A percentile compares a stretch with the other conserved stretches of the same genome.
phyloP scores from a whole-genome alignment of 139 green algal genomes.

The Volvox reticuliferus region DNA sequence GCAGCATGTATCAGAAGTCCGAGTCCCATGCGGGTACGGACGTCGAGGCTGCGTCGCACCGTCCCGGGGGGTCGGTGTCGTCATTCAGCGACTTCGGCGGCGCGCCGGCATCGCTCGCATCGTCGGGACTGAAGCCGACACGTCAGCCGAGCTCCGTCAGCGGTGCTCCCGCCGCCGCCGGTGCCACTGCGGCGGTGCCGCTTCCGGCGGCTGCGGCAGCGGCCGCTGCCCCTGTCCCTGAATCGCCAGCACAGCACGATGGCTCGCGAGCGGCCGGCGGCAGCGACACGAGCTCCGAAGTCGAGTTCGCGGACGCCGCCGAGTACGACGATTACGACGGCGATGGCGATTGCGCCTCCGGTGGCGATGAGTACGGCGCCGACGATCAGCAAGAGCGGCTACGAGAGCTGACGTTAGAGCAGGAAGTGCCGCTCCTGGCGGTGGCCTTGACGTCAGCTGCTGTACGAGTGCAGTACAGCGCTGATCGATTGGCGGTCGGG shows the following conservation, averaged over 20 bases:
- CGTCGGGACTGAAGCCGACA: not conserved
- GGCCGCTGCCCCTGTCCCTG: not conserved
- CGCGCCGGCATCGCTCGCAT: not conserved
- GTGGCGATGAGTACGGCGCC: not conserved
- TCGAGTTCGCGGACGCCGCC: not conserved
- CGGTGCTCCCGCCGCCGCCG: not conserved
- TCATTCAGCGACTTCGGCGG: not conserved
- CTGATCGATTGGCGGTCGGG: conserved; percentile 52
- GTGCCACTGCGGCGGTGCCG: not conserved
- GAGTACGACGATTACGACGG: not conserved
- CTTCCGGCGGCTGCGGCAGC: not conserved
- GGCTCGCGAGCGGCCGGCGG: not conserved
- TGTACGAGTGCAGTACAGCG: conserved; percentile 50
- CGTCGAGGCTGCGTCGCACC: not conserved
- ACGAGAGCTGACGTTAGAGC: conserved; percentile 64
- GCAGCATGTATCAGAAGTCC: conserved; percentile 44
- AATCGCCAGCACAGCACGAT: no score
- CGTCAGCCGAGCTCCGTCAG: not conserved
- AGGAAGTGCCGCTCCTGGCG: conserved; percentile 71
- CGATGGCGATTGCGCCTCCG: not conserved
- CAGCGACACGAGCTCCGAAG: not conserved
- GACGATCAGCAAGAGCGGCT: not conserved
- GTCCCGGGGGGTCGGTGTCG: not conserved
- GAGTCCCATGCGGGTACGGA: conserved; percentile 25
- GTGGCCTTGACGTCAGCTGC: conserved; percentile 58